Base-by-base conservation (phyloP, 2,329 filamentous ascomycete genomes). In the Grosmannia penicillata region DNA sequence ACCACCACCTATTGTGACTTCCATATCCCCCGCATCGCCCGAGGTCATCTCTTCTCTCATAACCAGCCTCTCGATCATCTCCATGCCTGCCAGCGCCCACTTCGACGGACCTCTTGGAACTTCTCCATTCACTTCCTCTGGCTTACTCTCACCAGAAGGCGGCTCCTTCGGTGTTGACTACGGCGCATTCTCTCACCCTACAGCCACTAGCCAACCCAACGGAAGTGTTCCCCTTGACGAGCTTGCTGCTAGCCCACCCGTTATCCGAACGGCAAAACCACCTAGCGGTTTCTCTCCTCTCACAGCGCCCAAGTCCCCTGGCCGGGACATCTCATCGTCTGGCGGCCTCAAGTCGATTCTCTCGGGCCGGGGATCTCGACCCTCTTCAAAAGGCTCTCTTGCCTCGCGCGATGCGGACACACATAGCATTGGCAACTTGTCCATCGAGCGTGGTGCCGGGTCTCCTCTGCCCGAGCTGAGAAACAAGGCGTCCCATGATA, bases 211-310 rank as follows among this genome's bases (percentile, higher is more conserved):
- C 15, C 51, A 66, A 11, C 52, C 62, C 32, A 62, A 70, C 35
- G 62, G 67, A 26, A 53, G 58, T 41, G 49, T 62, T 6, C 62
- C 68, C 10, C 57, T 77, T 46, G 68, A 77, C 57, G 70, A 78
- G 39, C 59, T 77, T 32, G 68, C 75, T 23, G 74, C 75, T 18
- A 62, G 64, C 34, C 62, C 84, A 11, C 85, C 86, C 15, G 72
- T 89, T 39, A 72, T 93, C 49, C 78, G 80, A 46, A 93, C 87
- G 24, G 74, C 84, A 24, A 87, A 87, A 55, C 80, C 78, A 8
- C 82, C 82, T 1, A 84, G 81, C 36, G 82, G 82, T 38, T 74
- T 77, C 49, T 86, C 82, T 21, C 61, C 76, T 15, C 59, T 82
- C 37, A 85, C 79, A n/a, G 72, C 77, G 1, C 68, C 68, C 42